Conservation (phyloP, 129 eudicot genomes). For the Flaveria ramosissima region DNA sequence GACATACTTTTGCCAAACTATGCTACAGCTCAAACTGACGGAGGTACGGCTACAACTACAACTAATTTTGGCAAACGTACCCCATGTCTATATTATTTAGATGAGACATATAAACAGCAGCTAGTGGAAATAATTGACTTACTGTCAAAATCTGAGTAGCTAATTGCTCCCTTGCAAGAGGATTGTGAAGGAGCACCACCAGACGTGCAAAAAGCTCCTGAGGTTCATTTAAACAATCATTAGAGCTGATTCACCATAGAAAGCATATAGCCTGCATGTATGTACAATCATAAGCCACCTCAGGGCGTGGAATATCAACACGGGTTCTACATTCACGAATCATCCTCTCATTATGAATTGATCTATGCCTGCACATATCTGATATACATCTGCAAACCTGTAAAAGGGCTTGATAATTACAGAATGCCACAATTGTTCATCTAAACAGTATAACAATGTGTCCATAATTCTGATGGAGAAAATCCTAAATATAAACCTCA, state of each 20-base stretch:
- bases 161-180: slow-evolving; percentile 89
- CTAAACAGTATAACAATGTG: background rate
- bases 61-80: background rate
- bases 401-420: slow-evolving; percentile 27
- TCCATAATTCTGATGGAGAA: background rate
- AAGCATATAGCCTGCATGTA: slow-evolving; percentile 7
- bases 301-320: slow-evolving; percentile 82
- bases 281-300: slow-evolving; percentile 51
- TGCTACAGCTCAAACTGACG: background rate
- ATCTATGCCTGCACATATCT: slow-evolving; percentile 80
- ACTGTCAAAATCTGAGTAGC: slow-evolving; percentile 93
- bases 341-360: slow-evolving; percentile 55
- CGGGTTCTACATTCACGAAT: slow-evolving; percentile 87
- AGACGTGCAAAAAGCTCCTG: slow-evolving; percentile 97
- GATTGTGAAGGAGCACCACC: slow-evolving; percentile 91
- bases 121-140: slow-evolving; percentile 24
- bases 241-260: slow-evolving; percentile 7
- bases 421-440: slow-evolving; percentile 13
- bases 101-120: background rate
- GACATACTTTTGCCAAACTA: background rate
- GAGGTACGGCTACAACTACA: background rate
- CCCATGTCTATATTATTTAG: background rate
- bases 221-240: slow-evolving; percentile 1
- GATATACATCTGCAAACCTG: slow-evolving; percentile 99
- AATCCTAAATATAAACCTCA: background rate